phyloP scores from a whole-genome alignment of 2,329 filamentous ascomycete genomes.

The Penicillium aurantiogriseum region DNA sequence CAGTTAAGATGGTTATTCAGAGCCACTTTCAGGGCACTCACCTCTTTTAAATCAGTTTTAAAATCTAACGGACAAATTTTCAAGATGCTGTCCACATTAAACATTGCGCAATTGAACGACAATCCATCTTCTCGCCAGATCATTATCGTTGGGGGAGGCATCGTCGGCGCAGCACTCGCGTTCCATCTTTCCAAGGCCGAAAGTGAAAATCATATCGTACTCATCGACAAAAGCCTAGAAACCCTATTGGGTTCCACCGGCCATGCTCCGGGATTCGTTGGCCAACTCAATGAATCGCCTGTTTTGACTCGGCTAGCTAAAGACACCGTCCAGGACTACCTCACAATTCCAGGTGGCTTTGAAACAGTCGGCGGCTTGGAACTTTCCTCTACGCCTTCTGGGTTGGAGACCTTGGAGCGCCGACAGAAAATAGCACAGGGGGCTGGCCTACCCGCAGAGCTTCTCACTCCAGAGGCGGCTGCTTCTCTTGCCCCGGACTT shows the following conservation, averaged over 20 bases:
- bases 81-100: slow-evolving; percentile 3
- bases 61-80: not conserved
- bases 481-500: slow-evolving; percentile 28
- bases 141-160: slow-evolving; percentile 33
- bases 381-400: slow-evolving; percentile 23
- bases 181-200: slow-evolving; percentile 29
- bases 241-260: slow-evolving; percentile 33
- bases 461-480: slow-evolving; percentile 26
- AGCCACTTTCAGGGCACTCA: not conserved
- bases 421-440: slow-evolving; percentile 21
- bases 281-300: slow-evolving; percentile 35
- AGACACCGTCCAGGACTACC: slow-evolving; percentile 32
- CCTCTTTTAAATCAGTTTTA: not conserved
- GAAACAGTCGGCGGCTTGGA: slow-evolving; percentile 29
- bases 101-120: slow-evolving; percentile 6
- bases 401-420: slow-evolving; percentile 17
- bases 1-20: not conserved
- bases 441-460: slow-evolving; percentile 26
- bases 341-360: slow-evolving; percentile 29
- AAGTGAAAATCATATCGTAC: slow-evolving; percentile 15
- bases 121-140: slow-evolving; percentile 6
- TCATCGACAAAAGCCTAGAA: slow-evolving; percentile 30
- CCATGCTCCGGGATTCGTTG: slow-evolving; percentile 37
- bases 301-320: slow-evolving; percentile 33
- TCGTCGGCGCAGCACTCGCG: slow-evolving; percentile 36